Percentiles rank a stretch among this genome's conserved stretches.
phyloP scores from a whole-genome alignment of 306 rosid genomes.

The Cicer pinnatifidum region DNA sequence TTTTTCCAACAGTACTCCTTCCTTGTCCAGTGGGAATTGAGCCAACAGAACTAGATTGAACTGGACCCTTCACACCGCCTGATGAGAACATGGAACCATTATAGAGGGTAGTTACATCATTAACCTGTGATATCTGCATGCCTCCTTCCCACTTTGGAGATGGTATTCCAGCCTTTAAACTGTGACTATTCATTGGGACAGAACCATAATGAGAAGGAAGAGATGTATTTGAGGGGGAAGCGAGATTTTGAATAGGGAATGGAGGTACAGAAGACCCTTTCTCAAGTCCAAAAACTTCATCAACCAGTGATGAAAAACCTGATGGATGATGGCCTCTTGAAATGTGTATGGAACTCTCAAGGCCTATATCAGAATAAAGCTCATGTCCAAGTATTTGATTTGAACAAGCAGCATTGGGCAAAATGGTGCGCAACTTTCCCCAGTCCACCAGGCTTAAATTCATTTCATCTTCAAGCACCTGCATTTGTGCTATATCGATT shows the following conservation, averaged over 20 bases:
- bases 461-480: conserved; percentile 89
- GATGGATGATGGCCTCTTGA: conserved; percentile 70
- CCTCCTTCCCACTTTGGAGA: conserved; percentile 90
- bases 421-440: conserved; percentile 62
- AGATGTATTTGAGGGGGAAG: conserved; percentile 63
- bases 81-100: conserved; percentile 66
- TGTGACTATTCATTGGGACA: conserved; percentile 58
- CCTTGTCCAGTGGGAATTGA: conserved; percentile 64
- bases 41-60: conserved; percentile 73
- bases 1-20: conserved; percentile 63
- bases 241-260: conserved; percentile 54
- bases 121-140: conserved; percentile 65
- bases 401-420: conserved; percentile 57
- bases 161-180: conserved; percentile 63
- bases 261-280: conserved; percentile 68
- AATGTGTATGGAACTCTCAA: conserved; percentile 62
- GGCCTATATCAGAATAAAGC: conserved; percentile 60
- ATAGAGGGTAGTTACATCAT: conserved; percentile 58
- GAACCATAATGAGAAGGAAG: conserved; percentile 71
- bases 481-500: conserved; percentile 82
- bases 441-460: conserved; percentile 78
- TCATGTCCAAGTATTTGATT: conserved; percentile 64
- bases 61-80: conserved; percentile 67
- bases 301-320: conserved; percentile 88
- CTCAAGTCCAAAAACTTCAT: conserved; percentile 89